Percentiles rank a stretch among this genome's conserved stretches.
phyloP scores from a whole-genome alignment of 2,329 filamentous ascomycete genomes.

The Colletotrichum abscissum region DNA sequence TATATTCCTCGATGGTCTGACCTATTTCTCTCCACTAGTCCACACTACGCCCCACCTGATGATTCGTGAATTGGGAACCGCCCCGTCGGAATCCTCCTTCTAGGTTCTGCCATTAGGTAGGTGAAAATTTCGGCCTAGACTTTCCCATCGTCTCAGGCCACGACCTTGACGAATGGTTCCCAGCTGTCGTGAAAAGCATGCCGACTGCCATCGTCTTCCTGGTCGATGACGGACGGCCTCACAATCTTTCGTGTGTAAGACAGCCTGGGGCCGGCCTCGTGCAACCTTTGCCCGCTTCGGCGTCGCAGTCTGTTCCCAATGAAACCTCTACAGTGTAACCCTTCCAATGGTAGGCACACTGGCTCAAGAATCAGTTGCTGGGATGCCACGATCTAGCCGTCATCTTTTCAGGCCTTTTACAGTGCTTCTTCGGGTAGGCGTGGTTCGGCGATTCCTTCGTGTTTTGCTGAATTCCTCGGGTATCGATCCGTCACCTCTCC shows the following conservation, averaged over 20 bases:
- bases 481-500: conserved; percentile 26
- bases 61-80: conserved; percentile 16
- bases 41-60: conserved; percentile 15
- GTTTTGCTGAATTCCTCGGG: conserved; percentile 18
- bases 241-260: not conserved
- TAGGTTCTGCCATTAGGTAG: conserved; percentile 2
- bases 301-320: conserved; percentile 2
- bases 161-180: not conserved
- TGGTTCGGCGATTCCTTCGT: not conserved
- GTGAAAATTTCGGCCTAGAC: not conserved
- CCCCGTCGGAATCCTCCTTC: not conserved
- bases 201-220: not conserved
- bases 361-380: not conserved
- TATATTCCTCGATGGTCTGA: conserved; percentile 30
- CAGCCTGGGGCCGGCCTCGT: conserved; percentile 1
- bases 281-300: not conserved
- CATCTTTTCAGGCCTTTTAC: not conserved
- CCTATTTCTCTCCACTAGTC: conserved; percentile 16
- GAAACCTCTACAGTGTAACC: not conserved
- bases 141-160: not conserved
- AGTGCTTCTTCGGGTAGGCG: not conserved
- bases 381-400: conserved; percentile 15
- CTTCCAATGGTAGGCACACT: not conserved
- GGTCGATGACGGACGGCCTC: not conserved
- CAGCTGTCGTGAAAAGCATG: not conserved